Base-by-base conservation (phyloP, 495 filamentous ascomycete genomes). In the Paragyromitra xinjiangensis region DNA sequence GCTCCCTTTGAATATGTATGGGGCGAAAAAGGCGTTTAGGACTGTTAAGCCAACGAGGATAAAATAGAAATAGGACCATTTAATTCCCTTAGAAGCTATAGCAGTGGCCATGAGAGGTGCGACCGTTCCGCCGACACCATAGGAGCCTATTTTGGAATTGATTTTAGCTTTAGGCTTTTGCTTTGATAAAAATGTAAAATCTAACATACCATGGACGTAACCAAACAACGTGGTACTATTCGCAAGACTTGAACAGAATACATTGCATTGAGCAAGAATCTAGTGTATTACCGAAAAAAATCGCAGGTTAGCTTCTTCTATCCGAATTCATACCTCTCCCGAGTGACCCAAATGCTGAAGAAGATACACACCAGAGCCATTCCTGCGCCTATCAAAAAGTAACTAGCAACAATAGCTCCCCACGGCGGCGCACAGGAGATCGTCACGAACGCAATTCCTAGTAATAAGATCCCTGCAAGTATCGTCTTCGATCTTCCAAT, bases 191-290 rank as follows among this genome's bases (percentile, higher is more conserved):
- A 42, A 26, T 34, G 16, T 6, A 3, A 19, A 51, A 1, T 9
- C 8, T 29, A 68, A 42, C 63, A 16, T 84, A 19, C 91, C 93
- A 82, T 94, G 91, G 64, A 90, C 84, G 64, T 83, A 82, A 1
- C 91, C 90, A 6, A 94, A 85, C 16, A 89, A 84, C 1, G 87
- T 87, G 0, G 90, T 92, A 12, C 85, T 82, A 55, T 91, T 89
- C 0, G 87, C 86, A 81, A 94, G 84, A 68, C 90, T 91, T 26
- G 90, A 91, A 75, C 88, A 90, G 83, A 92, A 94, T 19, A 91
- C 89, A 82, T 94, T 94, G 75, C 88, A 89, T 53, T 94, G 85
- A 1, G 93, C 90, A n/a, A 94, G 83, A 71, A 88, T 91, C 77
- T 79, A 73, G 16, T 44, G 12, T n/a, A 24, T 51, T 22, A 14